These are phyloP conservation scores for Pleurozium schreberi DNA, from an alignment of 225 moss, liverwort and hornwort genomes.

Conservation along the genomic window DNA sequence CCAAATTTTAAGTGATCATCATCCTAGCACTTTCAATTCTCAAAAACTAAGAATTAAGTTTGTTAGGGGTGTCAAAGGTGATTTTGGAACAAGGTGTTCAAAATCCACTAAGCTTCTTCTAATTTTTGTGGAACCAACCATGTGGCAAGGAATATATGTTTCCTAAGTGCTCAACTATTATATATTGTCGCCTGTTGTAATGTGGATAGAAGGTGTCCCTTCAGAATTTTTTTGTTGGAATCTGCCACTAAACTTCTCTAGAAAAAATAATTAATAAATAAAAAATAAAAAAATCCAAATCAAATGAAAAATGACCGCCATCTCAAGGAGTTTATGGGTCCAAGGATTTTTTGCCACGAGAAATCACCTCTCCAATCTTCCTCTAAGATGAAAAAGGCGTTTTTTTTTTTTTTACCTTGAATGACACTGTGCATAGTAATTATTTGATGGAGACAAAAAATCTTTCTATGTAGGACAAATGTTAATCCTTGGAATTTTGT, in stretches of 20 bases:
- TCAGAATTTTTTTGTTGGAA: neutral
- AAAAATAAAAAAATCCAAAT: neutral
- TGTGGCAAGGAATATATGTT: neutral
- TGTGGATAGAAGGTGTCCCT: rapidly evolving
- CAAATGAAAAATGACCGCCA: neutral
- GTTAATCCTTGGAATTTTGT: neutral
- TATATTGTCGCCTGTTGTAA: rapidly evolving
- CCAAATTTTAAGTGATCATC: no score
- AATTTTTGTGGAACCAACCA: neutral
- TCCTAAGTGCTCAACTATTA: neutral
- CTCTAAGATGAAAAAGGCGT: no score
- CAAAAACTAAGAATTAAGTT: no score
- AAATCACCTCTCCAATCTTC: neutral
- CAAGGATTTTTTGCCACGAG: rapidly evolving
- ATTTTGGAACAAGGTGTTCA: neutral
- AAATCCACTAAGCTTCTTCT: neutral
- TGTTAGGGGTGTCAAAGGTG: neutral
- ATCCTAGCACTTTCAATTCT: no score
- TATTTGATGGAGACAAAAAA: neutral
- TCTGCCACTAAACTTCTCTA: rapidly evolving
- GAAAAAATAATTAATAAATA: neutral
- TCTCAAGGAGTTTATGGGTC: neutral
- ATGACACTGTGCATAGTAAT: rapidly evolving
- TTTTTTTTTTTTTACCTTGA: neutral
- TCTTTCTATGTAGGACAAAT: neutral